Base-by-base conservation (phyloP, 306 rosid species). In the Delonix regia region DNA sequence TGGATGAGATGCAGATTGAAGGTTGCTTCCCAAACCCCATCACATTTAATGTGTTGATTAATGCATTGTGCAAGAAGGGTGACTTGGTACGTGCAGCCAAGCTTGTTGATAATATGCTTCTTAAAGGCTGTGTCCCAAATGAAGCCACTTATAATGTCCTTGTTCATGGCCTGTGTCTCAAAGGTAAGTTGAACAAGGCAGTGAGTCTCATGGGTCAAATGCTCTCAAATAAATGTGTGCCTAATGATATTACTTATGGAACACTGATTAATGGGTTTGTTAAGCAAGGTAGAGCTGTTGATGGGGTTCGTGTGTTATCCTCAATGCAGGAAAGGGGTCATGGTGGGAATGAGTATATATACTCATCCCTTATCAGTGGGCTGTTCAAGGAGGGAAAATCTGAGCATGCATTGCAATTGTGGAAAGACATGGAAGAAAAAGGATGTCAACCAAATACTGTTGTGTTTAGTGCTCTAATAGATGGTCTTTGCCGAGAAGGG, bases 1-100 rank as follows among this genome's bases (percentile, higher is more conserved):
- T 94, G 81, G 97, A 94, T 82, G 97, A 94, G 87, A 92, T 94
- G 99, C 99, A 94, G 69, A 82, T 86, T 30, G 96, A 92, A 75
- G 98, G 98, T 24, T 90, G 86, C 64, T 77, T 85, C 45, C 96
- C 99, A 0, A 95, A 83, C 59, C 80, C 91, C 13, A 88, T 82
- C 42, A 83, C 88, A 7, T 95, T 83, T 79, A 95, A 95, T 76
- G 98, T 91, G 72, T 86, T 95, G 86, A 95, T 95, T 36, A 85
- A 86, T 71, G 96, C 98, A 5, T 59, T 91, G 81, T 91, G 99
- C 84, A 92, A 86, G 86, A 83, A 88, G 66, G 98, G 96, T 53
- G 97, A 95, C 83, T 78, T 95, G 76, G 83, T 9, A 1, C 99
- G 90, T n/a, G 97, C 96, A 0, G 83, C 90, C 14, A 92, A 95